phyloP scores from a whole-genome alignment of 208 protist species.

The Leishmania lainsoni region DNA sequence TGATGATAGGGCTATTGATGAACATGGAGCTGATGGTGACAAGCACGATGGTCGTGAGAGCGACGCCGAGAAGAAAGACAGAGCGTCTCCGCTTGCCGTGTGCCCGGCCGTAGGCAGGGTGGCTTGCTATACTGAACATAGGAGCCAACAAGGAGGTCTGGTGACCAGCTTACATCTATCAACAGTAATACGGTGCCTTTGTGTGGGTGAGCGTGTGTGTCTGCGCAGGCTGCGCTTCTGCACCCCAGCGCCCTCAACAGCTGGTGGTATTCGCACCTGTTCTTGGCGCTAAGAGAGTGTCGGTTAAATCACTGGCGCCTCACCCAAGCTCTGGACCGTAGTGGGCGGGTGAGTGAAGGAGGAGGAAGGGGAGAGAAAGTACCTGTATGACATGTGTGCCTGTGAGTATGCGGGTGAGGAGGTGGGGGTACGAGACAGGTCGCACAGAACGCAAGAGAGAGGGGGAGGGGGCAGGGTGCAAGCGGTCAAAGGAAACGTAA shows the following conservation, averaged over 20 bases:
- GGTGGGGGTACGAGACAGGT: neutral
- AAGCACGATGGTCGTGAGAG: conserved; percentile 11
- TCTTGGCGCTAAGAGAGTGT: neutral
- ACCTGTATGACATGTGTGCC: neutral
- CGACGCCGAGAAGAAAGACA: conserved; percentile 15
- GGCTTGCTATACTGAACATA: neutral
- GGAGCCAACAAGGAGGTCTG: neutral
- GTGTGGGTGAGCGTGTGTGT: no score
- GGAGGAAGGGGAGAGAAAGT: neutral
- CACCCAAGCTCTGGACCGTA: neutral
- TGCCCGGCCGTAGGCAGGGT: neutral
- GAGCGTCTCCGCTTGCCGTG: neutral
- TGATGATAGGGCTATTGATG: conserved; percentile 17
- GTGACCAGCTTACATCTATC: neutral
- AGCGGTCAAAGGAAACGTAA: neutral
- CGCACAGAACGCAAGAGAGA: neutral
- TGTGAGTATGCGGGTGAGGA: neutral
- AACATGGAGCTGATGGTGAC: conserved; percentile 32
- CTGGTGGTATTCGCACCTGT: neutral
- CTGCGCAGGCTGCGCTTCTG: no score
- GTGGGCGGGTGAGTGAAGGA: neutral
- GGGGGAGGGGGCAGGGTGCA: neutral
- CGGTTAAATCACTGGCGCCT: neutral
- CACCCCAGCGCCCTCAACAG: no score
- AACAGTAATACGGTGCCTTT: neutral